These are phyloP conservation scores for Tricholoma sp. DNA, from an alignment of 768 basidiomycete species.

Conservation along the genomic window DNA sequence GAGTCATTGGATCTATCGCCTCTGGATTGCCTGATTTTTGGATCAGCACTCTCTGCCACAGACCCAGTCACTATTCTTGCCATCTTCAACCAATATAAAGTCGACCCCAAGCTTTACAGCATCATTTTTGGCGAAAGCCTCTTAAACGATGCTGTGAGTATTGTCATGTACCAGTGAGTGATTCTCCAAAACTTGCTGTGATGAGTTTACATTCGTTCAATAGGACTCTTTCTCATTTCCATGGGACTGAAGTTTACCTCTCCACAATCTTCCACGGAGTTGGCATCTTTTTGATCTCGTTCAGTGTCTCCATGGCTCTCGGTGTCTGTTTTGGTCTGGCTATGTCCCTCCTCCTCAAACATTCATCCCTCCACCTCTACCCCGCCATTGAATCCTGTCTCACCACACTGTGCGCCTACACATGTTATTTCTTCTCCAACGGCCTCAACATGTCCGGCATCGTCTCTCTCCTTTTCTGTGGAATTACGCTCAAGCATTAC, in stretches of 20 bases:
- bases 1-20: slow-evolving; percentile 83
- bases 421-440: slow-evolving; percentile 98
- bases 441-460: slow-evolving; percentile 93
- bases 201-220: background rate
- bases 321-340: slow-evolving; percentile 88
- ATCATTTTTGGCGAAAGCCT: slow-evolving; percentile 97
- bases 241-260: slow-evolving; percentile 81
- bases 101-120: slow-evolving; percentile 95
- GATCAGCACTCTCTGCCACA: slow-evolving; percentile 94
- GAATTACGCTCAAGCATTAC: slow-evolving; percentile 98
- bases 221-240: slow-evolving; percentile 90
- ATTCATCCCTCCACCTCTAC: slow-evolving; percentile 80
- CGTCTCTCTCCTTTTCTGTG: slow-evolving; percentile 96
- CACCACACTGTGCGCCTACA: slow-evolving; percentile 91
- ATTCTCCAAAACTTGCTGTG: background rate
- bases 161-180: slow-evolving; percentile 99
- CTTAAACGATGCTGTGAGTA: slow-evolving; percentile 97
- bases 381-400: slow-evolving; percentile 98
- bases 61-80: slow-evolving; percentile 98
- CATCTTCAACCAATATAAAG: slow-evolving; percentile 98
- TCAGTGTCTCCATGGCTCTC: slow-evolving; percentile 90
- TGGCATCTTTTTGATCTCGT: slow-evolving; percentile 96
- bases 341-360: slow-evolving; percentile 91
- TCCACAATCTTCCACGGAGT: slow-evolving; percentile 91
- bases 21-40: slow-evolving; percentile 93